phyloP scores from a whole-genome alignment of 768 basidiomycete species.

The Clavaria fumosa region DNA sequence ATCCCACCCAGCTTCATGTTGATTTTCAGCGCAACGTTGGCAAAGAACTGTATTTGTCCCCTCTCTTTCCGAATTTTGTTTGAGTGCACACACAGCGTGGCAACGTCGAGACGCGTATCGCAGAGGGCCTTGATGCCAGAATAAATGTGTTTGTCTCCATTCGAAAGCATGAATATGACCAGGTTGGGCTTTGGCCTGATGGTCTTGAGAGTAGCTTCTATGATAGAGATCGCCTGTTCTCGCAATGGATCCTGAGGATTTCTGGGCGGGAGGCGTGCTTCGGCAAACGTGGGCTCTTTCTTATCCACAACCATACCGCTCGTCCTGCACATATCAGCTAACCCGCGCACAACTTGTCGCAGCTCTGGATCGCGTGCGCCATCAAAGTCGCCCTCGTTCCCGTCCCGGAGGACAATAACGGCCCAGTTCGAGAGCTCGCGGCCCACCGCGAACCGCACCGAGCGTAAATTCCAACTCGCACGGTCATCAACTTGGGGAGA shows the following conservation, averaged over 20 bases:
- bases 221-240: conserved; percentile 28
- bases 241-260: conserved; percentile 40
- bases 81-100: conserved; percentile 62
- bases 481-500: conserved; percentile 33
- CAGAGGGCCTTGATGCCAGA: conserved; percentile 60
- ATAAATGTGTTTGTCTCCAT: conserved; percentile 60
- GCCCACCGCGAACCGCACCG: conserved; percentile 46
- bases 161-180: conserved; percentile 51
- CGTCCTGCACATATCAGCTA: conserved; percentile 42
- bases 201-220: conserved; percentile 27
- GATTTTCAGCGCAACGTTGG: conserved; percentile 69
- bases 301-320: conserved; percentile 44
- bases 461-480: conserved; percentile 68
- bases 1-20: conserved; percentile 75
- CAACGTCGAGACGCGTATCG: conserved; percentile 51
- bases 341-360: conserved; percentile 29
- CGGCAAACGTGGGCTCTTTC: conserved; percentile 22
- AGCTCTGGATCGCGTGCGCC: conserved; percentile 41
- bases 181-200: conserved; percentile 36
- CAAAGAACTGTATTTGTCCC: conserved; percentile 48
- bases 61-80: conserved; percentile 54
- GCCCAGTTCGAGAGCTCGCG: conserved; percentile 45
- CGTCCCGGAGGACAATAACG: conserved; percentile 53
- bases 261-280: conserved; percentile 36
- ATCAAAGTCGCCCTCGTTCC: conserved; percentile 34